phyloP scores from a whole-genome alignment of 768 basidiomycete species.

The Russula olivacea region DNA sequence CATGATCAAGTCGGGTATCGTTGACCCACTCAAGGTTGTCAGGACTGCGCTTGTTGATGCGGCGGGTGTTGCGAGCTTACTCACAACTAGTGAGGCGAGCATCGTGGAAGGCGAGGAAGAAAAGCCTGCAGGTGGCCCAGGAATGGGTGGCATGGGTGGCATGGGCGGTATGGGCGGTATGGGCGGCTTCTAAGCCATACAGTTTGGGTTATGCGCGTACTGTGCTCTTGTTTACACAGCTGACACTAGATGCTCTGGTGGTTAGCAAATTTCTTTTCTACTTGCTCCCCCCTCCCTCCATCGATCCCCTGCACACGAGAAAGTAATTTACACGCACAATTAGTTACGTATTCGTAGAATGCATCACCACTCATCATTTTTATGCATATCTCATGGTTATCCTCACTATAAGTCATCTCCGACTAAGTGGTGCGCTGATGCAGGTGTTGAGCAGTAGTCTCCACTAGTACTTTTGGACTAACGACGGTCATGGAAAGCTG shows the following conservation, averaged over 20 bases:
- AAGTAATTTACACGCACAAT: conserved; percentile 19
- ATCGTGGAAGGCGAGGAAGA: conserved; percentile 90
- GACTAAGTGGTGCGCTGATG: neutral
- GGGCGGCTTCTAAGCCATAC: conserved; percentile 40
- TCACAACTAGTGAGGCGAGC: conserved; percentile 90
- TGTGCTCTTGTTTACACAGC: neutral
- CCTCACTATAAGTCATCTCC: neutral
- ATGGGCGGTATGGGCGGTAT: conserved; percentile 63
- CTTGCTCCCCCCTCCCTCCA: neutral
- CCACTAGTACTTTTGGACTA: too few species aligned
- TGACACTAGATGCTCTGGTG: neutral
- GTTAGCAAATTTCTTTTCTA: neutral
- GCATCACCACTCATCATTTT: conserved; percentile 20
- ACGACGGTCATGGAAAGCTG: too few species aligned
- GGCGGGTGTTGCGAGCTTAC: conserved; percentile 83
- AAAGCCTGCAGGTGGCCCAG: conserved; percentile 44
- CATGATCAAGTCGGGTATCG: conserved; percentile 91
- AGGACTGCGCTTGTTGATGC: conserved; percentile 91
- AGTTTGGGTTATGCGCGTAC: neutral
- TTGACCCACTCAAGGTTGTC: conserved; percentile 95
- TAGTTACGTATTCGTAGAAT: conserved; percentile 19
- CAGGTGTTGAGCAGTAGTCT: neutral
- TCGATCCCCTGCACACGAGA: conserved; percentile 2
- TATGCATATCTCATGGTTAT: neutral
- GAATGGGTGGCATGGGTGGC: conserved; percentile 35